Conservation (phyloP, 768 basidiomycete species). For the Lentinula sp. region DNA sequence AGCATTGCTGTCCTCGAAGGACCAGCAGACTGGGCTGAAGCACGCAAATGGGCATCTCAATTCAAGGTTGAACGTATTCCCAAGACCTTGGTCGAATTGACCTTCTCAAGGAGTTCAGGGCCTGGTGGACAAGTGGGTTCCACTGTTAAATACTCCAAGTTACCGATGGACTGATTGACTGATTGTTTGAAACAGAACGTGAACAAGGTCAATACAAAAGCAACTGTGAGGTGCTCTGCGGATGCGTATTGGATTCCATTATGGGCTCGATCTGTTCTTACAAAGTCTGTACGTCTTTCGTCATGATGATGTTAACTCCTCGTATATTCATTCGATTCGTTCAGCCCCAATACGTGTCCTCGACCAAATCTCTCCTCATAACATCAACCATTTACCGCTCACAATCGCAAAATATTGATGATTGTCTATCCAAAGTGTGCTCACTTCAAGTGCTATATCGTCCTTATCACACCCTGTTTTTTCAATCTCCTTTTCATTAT, state of each 20-base stretch:
- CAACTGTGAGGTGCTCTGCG: constrained; percentile 53
- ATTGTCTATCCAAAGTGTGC: constrained; percentile 61
- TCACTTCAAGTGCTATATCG: not conserved
- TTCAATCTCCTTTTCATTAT: not conserved
- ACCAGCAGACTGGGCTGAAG: constrained; percentile 36
- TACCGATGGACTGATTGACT: not conserved
- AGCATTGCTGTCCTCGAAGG: constrained; percentile 25
- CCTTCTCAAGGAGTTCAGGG: constrained; percentile 75
- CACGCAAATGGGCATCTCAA: constrained; percentile 46
- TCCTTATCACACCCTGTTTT: not conserved
- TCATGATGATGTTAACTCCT: not conserved
- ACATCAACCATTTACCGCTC: constrained; percentile 70
- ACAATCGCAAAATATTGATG: constrained; percentile 69
- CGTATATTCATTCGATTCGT: not conserved
- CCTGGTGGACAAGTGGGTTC: constrained; percentile 73
- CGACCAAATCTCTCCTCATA: constrained; percentile 60
- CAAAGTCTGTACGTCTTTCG: constrained; percentile 37
- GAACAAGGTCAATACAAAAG: constrained; percentile 87
- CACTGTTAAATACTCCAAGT: not conserved
- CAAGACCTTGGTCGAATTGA: constrained; percentile 48
- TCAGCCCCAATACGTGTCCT: constrained; percentile 63
- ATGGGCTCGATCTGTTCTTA: constrained; percentile 52
- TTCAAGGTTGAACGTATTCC: constrained; percentile 45
- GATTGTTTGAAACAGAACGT: constrained; percentile 52
- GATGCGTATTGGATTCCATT: constrained; percentile 60